Evolutionary conservation across 1,284 basidiomycete genomes (phyloP), one percentile per base, ranked within the genome.

Genomic region (Moesziomyces aphidis): DNA sequence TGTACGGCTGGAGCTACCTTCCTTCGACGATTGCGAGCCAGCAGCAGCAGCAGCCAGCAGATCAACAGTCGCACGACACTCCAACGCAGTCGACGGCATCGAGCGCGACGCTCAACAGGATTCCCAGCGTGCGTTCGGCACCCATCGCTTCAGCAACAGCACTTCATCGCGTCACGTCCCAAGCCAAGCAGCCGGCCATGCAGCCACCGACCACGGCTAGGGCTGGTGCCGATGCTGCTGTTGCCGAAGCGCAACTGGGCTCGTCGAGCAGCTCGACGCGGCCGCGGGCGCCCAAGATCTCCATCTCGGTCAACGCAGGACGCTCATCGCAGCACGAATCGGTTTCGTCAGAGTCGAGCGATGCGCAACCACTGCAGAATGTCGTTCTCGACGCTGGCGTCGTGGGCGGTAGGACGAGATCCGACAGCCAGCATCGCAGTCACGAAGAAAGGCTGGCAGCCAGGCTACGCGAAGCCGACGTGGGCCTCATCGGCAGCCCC

Each of bases 1-100:
- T 98, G 28, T 95, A 93, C 90, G 91, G 89, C 55, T 96, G 94
- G 94, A 60, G 57, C 52, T 69, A 75, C 31, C 63, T 75, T 4
- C 72, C 72, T 19, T 60, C 45, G 10, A 67, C 72, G 28, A 59
- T 75, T 15, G 72, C 67, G 5, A 55, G 50, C 9, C 71, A 74
- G 36, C 69, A 72, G 26, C 69, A 72, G 26, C 26, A 28, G 55
- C 50, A 61, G 50, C 15, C 39, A 19, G 39, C 17, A 6, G 39
- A 42, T 1, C 39, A 42, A n/a, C 19, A 11, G 39, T 42, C 39
- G 39, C 45, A 47, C 19, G 51, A 72, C 51, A 75, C 72, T 4
- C 72, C 72, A 3, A 75, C 72, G 21, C 66, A 67, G 50, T 53
- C 61, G 22, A 64, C 64, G n/a, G 23, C 55, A 19, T 50, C 54